Percentiles rank a stretch among this genome's conserved stretches.
Conservation (phyloP, 306 rosid genomes). For the Cercis canadensis region DNA sequence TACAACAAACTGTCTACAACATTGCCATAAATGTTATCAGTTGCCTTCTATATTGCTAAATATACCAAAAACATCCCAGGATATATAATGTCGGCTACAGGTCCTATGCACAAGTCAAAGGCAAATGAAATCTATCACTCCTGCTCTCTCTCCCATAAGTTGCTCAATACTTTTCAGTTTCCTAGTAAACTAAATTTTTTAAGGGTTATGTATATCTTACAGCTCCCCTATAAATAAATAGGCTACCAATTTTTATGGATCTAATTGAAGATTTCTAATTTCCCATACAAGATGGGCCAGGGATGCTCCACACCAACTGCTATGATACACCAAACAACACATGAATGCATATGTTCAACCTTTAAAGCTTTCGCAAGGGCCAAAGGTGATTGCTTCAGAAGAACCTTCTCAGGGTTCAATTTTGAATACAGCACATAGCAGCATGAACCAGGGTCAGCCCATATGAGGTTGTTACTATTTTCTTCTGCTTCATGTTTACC, state of each 20-base stretch:
- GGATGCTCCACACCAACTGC: conserved; percentile 27
- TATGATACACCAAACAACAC: conserved; percentile 21
- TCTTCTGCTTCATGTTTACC: conserved; percentile 55
- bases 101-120: too few relatives aligned
- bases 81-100: too few relatives aligned
- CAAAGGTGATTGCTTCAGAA: conserved; percentile 88
- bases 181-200: neutral
- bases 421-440: conserved; percentile 82
- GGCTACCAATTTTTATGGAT: conserved; percentile 7
- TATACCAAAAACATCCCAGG: too few relatives aligned
- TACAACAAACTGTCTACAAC: neutral
- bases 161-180: neutral
- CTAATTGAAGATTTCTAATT: conserved; percentile 1
- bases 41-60: neutral
- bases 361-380: conserved; percentile 96
- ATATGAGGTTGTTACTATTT: conserved; percentile 52
- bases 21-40: neutral
- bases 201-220: conserved; percentile 6
- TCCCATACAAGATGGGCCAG: conserved; percentile 12
- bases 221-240: neutral
- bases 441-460: conserved; percentile 94
- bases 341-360: conserved; percentile 50
- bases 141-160: neutral
- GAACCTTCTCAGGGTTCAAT: conserved; percentile 66
- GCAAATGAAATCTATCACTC: too few relatives aligned